Evolutionary conservation across 768 basidiomycete species (phyloP), one percentile per base, ranked within the genome.

Genomic region (Leccinum subtestaceum): DNA sequence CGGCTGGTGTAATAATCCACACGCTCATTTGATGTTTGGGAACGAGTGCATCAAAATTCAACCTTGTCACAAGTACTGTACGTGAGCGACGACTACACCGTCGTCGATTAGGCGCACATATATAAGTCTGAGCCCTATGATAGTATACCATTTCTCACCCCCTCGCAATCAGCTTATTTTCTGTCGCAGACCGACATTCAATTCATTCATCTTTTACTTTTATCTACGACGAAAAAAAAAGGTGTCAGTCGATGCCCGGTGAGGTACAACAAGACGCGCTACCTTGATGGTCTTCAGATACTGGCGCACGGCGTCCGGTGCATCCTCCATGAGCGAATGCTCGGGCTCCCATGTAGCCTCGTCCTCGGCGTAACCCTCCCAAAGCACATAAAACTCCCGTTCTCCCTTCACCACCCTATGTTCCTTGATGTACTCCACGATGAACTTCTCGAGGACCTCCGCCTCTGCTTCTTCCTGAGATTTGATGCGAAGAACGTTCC

Each of bases 331-430:
- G 32, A 88, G 74, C 4, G 67, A 67, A 8, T 49, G 56, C 63
- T 80, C 80, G 10, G 78, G 79, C 63, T 87, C 85, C 86, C 86
- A 87, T 29, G 85, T 83, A 10, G 79, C 82, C 25, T 82, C 78
- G 1, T 72, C 67, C 6, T 76, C 73, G 0, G 75, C 52, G 65
- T 86, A 88, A 0, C 85, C 84, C 38, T 72, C 68, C 86, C 86
- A 88, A 58, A 75, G 74, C 15, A 88, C 81, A 48, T 72, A 63
- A 60, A 80, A 85, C 57, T 83, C 75, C 45, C 71, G 62, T 9
- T 69, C 69, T 17, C 79, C 73, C 7, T 76, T 60, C 31, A 67
- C 66, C 21, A 62, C 65, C 48, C 79, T 73, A 63, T 83, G 78
- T 1, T 53, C 56, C 60, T 59, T 31, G 71, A 74, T 61, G 78